Evolutionary conservation across 352 stramenopile species (phyloP).

Genomic region (Phytophthora aleatoria): DNA sequence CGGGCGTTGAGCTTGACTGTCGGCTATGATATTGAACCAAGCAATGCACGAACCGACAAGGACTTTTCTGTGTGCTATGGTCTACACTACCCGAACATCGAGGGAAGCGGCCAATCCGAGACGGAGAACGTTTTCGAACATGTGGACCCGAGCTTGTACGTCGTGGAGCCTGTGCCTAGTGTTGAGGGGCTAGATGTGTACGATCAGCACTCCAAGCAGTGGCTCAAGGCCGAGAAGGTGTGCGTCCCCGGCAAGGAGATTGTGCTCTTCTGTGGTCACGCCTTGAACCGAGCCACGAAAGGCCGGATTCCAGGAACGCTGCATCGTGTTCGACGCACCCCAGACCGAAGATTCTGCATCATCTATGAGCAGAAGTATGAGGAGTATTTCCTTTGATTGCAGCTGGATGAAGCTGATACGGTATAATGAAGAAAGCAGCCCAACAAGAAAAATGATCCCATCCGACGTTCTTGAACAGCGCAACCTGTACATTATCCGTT

Average conservation of each 20-base stretch:
- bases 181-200: slow-evolving; percentile 66
- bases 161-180: slow-evolving; percentile 57
- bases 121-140: slow-evolving; percentile 72
- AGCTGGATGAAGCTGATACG: background rate
- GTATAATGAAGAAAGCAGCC: background rate
- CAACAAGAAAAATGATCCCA: background rate
- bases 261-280: slow-evolving; percentile 65
- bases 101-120: slow-evolving; percentile 54
- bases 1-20: slow-evolving; percentile 55
- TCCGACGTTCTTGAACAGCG: background rate
- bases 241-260: slow-evolving; percentile 59
- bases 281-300: slow-evolving; percentile 48
- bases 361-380: slow-evolving; percentile 77
- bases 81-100: slow-evolving; percentile 64
- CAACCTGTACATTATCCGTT: too few relatives aligned
- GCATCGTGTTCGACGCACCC: slow-evolving; percentile 53
- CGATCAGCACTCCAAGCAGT: slow-evolving; percentile 54
- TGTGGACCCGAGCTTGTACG: slow-evolving; percentile 64
- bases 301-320: slow-evolving; percentile 56
- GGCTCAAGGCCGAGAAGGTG: slow-evolving; percentile 55
- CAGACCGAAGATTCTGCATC: slow-evolving; percentile 54
- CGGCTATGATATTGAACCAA: slow-evolving; percentile 44
- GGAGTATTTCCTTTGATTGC: slow-evolving; percentile 48
- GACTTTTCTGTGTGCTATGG: slow-evolving; percentile 72
- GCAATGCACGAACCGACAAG: slow-evolving; percentile 36